Conservation (phyloP, 2,329 filamentous ascomycete species). For the Byssochlamys sp. region DNA sequence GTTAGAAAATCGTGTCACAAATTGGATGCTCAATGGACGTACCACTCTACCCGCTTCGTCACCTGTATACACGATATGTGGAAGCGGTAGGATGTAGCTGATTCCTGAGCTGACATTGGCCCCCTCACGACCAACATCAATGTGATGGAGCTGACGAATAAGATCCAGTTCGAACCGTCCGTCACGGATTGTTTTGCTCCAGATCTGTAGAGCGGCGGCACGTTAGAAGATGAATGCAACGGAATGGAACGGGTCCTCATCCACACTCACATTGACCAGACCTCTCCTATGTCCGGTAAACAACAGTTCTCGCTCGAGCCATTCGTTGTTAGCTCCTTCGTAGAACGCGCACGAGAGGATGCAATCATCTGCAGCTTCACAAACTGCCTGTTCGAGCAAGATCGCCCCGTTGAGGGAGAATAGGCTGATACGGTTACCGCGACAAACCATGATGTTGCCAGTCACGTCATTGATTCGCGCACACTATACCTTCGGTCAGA, state of each 20-base stretch:
- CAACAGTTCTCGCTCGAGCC: constrained; percentile 74
- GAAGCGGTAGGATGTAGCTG: constrained; percentile 75
- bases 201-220: constrained; percentile 34
- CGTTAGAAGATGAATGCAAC: constrained; percentile 11
- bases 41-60: constrained; percentile 89
- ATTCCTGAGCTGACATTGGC: constrained; percentile 55
- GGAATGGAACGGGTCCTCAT: not conserved
- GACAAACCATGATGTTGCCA: constrained; percentile 79
- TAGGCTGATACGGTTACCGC: constrained; percentile 62
- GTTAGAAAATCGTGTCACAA: constrained; percentile 10
- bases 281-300: constrained; percentile 83
- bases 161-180: constrained; percentile 68
- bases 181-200: constrained; percentile 47
- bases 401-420: constrained; percentile 82
- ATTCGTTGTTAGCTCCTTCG: constrained; percentile 81
- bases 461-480: constrained; percentile 82
- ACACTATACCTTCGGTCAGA: constrained; percentile 47
- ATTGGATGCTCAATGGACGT: constrained; percentile 32
- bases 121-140: constrained; percentile 57
- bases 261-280: constrained; percentile 56
- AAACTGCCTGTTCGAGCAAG: constrained; percentile 73
- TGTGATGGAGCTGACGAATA: constrained; percentile 71
- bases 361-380: constrained; percentile 60
- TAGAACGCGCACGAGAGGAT: constrained; percentile 83
- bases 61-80: constrained; percentile 78